These are phyloP conservation scores for Odontarrhena argentea DNA, from an alignment of 345 rosid genomes.

Conservation along the genomic window DNA sequence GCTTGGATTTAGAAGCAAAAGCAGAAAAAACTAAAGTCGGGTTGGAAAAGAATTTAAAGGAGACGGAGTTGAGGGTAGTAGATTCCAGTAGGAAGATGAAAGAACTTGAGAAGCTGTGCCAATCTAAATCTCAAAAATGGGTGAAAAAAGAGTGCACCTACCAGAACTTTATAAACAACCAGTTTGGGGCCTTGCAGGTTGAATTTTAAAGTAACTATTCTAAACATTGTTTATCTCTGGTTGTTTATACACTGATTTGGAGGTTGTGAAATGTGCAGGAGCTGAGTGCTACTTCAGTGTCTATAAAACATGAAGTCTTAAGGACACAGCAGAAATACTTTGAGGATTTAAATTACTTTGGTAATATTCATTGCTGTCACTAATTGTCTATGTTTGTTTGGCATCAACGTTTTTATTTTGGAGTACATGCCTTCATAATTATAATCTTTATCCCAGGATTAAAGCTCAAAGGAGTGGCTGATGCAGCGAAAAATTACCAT, in stretches of 20 bases:
- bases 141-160: slow-evolving; percentile 63
- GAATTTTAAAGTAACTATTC: slow-evolving; percentile 28
- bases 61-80: slow-evolving; percentile 52
- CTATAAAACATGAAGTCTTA: slow-evolving; percentile 67
- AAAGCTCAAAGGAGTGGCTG: slow-evolving; percentile 76
- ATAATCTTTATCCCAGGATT: slow-evolving; percentile 47
- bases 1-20: slow-evolving; percentile 56
- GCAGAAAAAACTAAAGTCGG: slow-evolving; percentile 54
- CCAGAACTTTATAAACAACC: slow-evolving; percentile 56
- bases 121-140: slow-evolving; percentile 71
- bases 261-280: slow-evolving; percentile 52
- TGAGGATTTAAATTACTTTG: slow-evolving; percentile 66
- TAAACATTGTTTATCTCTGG: not conserved
- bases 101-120: slow-evolving; percentile 74
- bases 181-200: slow-evolving; percentile 70
- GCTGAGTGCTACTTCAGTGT: slow-evolving; percentile 59
- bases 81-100: slow-evolving; percentile 65
- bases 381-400: slow-evolving; percentile 20
- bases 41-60: slow-evolving; percentile 63
- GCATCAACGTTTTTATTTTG: slow-evolving; percentile 22
- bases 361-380: slow-evolving; percentile 46
- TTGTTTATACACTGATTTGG: slow-evolving; percentile 6
- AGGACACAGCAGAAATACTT: slow-evolving; percentile 59
- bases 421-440: slow-evolving; percentile 22
- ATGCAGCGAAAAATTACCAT: slow-evolving; percentile 89